These are phyloP conservation scores for Annulohypoxylon nitens DNA, from an alignment of 495 filamentous ascomycete species.

Conservation along the genomic window DNA sequence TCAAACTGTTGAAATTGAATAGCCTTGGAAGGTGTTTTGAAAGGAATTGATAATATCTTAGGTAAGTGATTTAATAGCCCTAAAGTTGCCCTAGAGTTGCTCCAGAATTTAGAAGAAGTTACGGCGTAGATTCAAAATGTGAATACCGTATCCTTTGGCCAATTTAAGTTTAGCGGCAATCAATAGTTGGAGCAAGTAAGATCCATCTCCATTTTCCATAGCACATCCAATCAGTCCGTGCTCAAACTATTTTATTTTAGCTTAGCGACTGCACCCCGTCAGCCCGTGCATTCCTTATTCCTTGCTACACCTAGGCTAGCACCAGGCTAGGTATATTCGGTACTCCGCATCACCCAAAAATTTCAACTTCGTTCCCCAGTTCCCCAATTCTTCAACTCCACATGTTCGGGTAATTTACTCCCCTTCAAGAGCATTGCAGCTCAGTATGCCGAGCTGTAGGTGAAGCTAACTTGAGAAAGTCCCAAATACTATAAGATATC, in stretches of 20 bases:
- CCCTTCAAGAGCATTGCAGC: conserved; percentile 6
- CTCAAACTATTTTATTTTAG: conserved; percentile 10
- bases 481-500: conserved; percentile 1
- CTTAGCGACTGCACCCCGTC: conserved; percentile 21
- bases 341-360: conserved; percentile 41
- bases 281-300: background rate
- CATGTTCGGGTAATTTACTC: conserved; percentile 45
- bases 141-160: background rate
- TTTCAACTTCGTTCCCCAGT: conserved; percentile 27
- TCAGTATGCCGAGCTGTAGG: conserved; percentile 19
- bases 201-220: background rate
- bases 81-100: no score
- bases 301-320: conserved; percentile 16
- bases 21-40: background rate
- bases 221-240: background rate
- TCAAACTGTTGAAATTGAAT: conserved; percentile 4
- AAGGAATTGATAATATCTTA: conserved; percentile 9
- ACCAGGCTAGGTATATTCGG: background rate
- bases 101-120: background rate
- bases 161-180: background rate
- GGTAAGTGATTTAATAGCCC: conserved; percentile 7
- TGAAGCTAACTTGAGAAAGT: conserved; percentile 5
- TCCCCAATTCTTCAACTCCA: conserved; percentile 46
- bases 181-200: conserved; percentile 15
- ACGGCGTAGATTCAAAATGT: background rate